Evolutionary conservation across 1,139 yeast species (phyloP), one percentile per base, ranked within the genome.

Genomic region (Geotrichum fermentans): DNA sequence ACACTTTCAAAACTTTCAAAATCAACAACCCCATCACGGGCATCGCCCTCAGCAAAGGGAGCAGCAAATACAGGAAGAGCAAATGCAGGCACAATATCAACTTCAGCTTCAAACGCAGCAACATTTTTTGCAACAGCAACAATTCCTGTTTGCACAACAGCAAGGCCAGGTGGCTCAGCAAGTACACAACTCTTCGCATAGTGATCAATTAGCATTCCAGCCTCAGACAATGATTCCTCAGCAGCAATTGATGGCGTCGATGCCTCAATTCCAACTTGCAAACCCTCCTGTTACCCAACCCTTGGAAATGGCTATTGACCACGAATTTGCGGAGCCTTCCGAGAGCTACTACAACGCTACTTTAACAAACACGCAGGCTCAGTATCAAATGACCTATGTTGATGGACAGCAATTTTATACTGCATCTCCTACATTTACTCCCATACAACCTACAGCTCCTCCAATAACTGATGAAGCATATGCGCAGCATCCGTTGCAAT

Each of bases 21-120:
- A n/a, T n/a, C n/a, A n/a, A n/a, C n/a, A n/a, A n/a, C n/a, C n/a
- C n/a, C n/a, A n/a, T n/a, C n/a, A n/a, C n/a, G n/a, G n/a, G n/a
- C n/a, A n/a, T n/a, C n/a, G n/a, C 13, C 40, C 18, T 16, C 36
- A n/a, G 18, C 35, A 40, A 73, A 58, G 1, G 73, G 78, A 1
- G 73, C 59, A 0, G 78, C 75, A 59, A 71, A 74, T 1, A 72
- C 62, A 0, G 75, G 28, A 24, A 10, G 8, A 1, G 72, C 59
- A 44, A 14, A 29, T 35, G 14, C 41, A 46, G 28, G 17, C 26
- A 28, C 36, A 40, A 40, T 6, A 10, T 4, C 43, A 43, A 14
- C 24, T 43, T 13, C 46, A 43, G n/a, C 14, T 29, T 11, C 38
- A 37, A 17, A 30, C 16, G 28, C 39, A 41, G 14, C 50, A 47